Conservation (phyloP, 495 filamentous ascomycete genomes). For the Lentithecium fluviatile region DNA sequence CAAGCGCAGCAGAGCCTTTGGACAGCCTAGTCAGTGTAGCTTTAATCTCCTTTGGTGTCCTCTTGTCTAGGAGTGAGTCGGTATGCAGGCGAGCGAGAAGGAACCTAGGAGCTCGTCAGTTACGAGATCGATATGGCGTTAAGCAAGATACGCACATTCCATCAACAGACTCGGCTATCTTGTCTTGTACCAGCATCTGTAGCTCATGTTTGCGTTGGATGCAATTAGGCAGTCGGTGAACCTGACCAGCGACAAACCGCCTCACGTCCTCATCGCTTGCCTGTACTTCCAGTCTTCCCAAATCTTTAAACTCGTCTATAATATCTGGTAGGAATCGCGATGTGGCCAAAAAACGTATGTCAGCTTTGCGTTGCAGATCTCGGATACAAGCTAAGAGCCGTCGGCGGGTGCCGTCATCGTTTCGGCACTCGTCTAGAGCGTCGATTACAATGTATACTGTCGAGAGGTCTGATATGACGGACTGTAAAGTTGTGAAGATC, state of each 20-base stretch:
- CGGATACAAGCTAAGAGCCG: slow-evolving; percentile 36
- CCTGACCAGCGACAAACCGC: slow-evolving; percentile 38
- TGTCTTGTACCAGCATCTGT: slow-evolving; percentile 38
- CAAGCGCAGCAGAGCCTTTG: slow-evolving; percentile 29
- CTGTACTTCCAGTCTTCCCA: slow-evolving; percentile 40
- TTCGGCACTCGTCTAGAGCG: slow-evolving; percentile 51
- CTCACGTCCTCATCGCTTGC: slow-evolving; percentile 44
- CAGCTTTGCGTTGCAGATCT: slow-evolving; percentile 31
- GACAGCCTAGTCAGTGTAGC: slow-evolving; percentile 43
- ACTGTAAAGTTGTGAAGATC: slow-evolving; percentile 20
- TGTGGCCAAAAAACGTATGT: slow-evolving; percentile 45
- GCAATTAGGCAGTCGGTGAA: slow-evolving; percentile 33
- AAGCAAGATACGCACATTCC: slow-evolving; percentile 48
- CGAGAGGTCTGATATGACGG: slow-evolving; percentile 25
- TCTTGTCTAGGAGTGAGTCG: slow-evolving; percentile 46
- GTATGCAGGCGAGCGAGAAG: slow-evolving; percentile 55
- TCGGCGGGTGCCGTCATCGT: not conserved
- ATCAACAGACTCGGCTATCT: slow-evolving; percentile 39
- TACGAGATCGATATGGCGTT: not conserved
- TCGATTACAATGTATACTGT: slow-evolving; percentile 49
- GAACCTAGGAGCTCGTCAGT: slow-evolving; percentile 45
- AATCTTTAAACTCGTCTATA: slow-evolving; percentile 29
- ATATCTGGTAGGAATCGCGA: slow-evolving; percentile 45
- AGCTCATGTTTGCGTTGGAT: slow-evolving; percentile 30
- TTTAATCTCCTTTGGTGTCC: slow-evolving; percentile 39